Conservation (phyloP, 306 rosid genomes). For the Fragaria ananassa region DNA sequence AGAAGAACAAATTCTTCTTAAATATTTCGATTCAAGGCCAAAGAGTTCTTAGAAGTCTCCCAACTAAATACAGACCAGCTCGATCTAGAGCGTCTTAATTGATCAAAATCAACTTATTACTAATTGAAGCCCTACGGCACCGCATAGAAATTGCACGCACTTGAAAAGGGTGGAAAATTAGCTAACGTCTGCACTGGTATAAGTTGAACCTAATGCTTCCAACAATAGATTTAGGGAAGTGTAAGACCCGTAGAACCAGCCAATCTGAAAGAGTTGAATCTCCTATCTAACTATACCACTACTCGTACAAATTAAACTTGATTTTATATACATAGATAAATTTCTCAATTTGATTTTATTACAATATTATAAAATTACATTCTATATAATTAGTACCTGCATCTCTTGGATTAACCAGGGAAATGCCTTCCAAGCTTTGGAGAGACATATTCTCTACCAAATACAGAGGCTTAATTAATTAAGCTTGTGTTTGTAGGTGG, state of each 20-base stretch:
- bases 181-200: neutral
- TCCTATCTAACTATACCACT: neutral
- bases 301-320: neutral
- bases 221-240: neutral
- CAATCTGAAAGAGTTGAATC: neutral
- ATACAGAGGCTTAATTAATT: neutral
- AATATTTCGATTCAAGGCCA: no score
- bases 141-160: neutral
- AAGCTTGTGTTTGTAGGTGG: neutral
- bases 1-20: no score
- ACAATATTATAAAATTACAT: neutral
- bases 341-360: neutral
- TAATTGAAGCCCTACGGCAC: no score
- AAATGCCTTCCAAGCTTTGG: neutral
- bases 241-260: neutral
- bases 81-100: no score
- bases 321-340: neutral
- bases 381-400: neutral
- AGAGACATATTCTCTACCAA: neutral
- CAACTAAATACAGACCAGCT: no score
- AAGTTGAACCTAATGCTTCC: conserved; percentile 7
- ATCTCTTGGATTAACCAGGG: neutral
- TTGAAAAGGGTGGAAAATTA: neutral
- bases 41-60: no score
- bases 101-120: no score